Base-by-base conservation (phyloP, 148 eudicot species). In the Persicaria tinctoria region DNA sequence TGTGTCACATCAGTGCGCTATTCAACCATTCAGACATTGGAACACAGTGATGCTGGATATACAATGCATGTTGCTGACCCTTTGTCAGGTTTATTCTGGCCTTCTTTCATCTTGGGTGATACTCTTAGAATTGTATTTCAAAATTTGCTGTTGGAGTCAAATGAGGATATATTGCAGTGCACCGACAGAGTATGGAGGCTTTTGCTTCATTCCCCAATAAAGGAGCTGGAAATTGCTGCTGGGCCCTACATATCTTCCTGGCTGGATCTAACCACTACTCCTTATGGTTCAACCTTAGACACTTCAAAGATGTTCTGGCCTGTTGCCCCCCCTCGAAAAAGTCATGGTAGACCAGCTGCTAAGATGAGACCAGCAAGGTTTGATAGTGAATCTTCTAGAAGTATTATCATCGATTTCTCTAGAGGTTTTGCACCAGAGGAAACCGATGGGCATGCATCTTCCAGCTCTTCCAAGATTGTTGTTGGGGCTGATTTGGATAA, bases 151-250 rank as follows among this genome's bases (percentile, higher is more conserved):
- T 87, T 95, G 18, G 99, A 95, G 76, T 90, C 99, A 13, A 92
- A 90, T 82, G 93, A 86, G 69, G 94, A 89, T 60, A 89, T 95
- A 80, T 84, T 95, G 74, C 84, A 81, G 78, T 92, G 99, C 77
- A 86, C 97, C 44, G 97, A 95, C 77, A 92, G 97, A 78, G 99
- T 95, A 49, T 95, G 99, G 99, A 88, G 86, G 81, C 91, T 95
- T 56, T 85, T 95, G 74, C 82, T 90, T 72, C 88, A 86, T 85
- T 90, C 97, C 82, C 91, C 87, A 12, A 84, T 88, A 46, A 79
- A 79, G 75, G 97, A 96, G 80, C 76, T 96, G 74, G 95, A 86
- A 80, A 76, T 71, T 79, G 95, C 97, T 81, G 88, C 91, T 7
- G 84, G 85, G 72, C 75, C 79, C 51, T 86, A 84, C 85, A 79